Conservation (phyloP, 2,329 filamentous ascomycete genomes). For the Scorias spongiosa region DNA sequence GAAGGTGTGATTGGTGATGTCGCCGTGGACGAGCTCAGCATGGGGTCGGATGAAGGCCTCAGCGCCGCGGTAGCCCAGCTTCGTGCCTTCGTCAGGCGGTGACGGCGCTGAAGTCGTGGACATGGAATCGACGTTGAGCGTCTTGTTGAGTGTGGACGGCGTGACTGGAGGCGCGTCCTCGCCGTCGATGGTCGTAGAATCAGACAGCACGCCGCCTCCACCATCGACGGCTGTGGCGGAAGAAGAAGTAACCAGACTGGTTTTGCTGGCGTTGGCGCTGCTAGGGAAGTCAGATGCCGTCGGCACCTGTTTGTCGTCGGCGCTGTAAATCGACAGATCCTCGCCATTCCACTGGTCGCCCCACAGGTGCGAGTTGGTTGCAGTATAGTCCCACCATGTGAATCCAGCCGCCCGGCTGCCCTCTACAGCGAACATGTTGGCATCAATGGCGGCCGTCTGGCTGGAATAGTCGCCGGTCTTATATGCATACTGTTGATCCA, state of each 20-base stretch:
- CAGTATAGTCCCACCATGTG: conserved; percentile 76
- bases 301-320: conserved; percentile 57
- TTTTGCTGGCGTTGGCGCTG: conserved; percentile 33
- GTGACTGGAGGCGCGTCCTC: conserved; percentile 44
- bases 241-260: conserved; percentile 29
- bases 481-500: conserved; percentile 94
- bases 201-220: conserved; percentile 24
- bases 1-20: conserved; percentile 58
- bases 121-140: conserved; percentile 45
- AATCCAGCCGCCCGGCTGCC: conserved; percentile 71
- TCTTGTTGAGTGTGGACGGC: conserved; percentile 60
- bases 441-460: conserved; percentile 83
- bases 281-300: conserved; percentile 25
- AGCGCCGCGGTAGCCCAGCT: conserved; percentile 69
- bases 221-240: not conserved
- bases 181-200: conserved; percentile 39
- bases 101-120: conserved; percentile 4
- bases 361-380: conserved; percentile 69
- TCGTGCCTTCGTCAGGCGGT: conserved; percentile 24
- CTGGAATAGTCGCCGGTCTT: conserved; percentile 89
- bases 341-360: conserved; percentile 97
- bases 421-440: conserved; percentile 87
- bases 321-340: conserved; percentile 77
- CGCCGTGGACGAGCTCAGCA: conserved; percentile 60
- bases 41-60: conserved; percentile 85